Conservation (phyloP, 805 yeast genomes). For the Barnettozyma vustinii region DNA sequence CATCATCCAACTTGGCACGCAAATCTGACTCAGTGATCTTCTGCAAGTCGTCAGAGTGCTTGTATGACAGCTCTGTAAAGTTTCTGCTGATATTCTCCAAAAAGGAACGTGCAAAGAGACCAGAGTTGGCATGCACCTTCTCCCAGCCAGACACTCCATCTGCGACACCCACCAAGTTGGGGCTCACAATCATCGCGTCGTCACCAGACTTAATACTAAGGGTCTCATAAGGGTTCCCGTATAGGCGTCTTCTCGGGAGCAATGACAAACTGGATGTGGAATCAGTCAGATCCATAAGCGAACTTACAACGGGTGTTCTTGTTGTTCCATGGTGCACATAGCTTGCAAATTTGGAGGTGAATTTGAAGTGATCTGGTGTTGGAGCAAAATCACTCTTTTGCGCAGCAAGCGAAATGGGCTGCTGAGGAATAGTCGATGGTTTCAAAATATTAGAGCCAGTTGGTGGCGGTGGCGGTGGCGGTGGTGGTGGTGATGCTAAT, state of each 20-base stretch:
- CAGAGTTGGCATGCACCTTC: conserved; percentile 40
- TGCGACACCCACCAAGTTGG: conserved; percentile 47
- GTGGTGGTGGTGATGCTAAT: not conserved
- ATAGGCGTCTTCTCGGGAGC: conserved; percentile 45
- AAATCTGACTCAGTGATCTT: conserved; percentile 38
- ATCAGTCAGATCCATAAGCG: conserved; percentile 46
- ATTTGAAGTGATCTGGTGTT: conserved; percentile 34
- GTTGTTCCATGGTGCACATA: conserved; percentile 43
- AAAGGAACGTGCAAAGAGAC: conserved; percentile 49
- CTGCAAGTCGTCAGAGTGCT: conserved; percentile 29
- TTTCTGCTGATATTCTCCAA: conserved; percentile 43
- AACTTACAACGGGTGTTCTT: conserved; percentile 37
- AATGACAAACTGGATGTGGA: conserved; percentile 37
- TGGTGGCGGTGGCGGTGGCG: not conserved
- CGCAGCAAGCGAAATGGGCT: not conserved
- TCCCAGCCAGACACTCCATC: conserved; percentile 58
- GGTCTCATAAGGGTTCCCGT: conserved; percentile 48
- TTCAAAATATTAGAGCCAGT: not conserved
- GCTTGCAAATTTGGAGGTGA: conserved; percentile 40
- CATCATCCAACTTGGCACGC: conserved; percentile 39
- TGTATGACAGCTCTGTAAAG: conserved; percentile 23
- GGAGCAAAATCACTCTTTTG: not conserved
- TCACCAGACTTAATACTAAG: conserved; percentile 49
- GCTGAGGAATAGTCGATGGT: conserved; percentile 5
- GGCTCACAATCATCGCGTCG: conserved; percentile 52